phyloP scores from a whole-genome alignment of 2,329 filamentous ascomycete genomes.

The Malbranchea cinnamomea region DNA sequence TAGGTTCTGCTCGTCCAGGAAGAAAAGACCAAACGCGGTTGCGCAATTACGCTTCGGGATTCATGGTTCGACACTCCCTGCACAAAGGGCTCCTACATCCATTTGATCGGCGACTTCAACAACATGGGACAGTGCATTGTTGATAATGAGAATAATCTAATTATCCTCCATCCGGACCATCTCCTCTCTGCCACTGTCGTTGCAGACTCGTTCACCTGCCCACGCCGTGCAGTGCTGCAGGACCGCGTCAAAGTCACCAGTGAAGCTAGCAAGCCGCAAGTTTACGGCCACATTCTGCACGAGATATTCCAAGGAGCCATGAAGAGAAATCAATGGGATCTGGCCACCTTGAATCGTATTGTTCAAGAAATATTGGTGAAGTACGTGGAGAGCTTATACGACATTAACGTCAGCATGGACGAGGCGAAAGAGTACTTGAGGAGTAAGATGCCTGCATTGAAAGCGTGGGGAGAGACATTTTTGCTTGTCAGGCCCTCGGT shows the following conservation, averaged over 20 bases:
- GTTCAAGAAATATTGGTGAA: slow-evolving; percentile 56
- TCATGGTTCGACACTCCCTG: slow-evolving; percentile 77
- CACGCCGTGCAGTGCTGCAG: slow-evolving; percentile 79
- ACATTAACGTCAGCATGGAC: slow-evolving; percentile 59
- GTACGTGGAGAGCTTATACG: slow-evolving; percentile 80
- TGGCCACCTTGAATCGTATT: slow-evolving; percentile 47
- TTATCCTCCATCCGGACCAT: slow-evolving; percentile 90
- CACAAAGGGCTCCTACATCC: slow-evolving; percentile 60
- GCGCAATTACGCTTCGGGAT: slow-evolving; percentile 61
- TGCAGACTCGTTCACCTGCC: slow-evolving; percentile 89
- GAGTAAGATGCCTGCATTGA: slow-evolving; percentile 69
- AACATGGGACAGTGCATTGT: slow-evolving; percentile 58
- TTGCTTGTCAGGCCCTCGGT: slow-evolving; percentile 56
- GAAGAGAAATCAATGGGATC: slow-evolving; percentile 67
- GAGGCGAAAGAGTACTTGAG: slow-evolving; percentile 66
- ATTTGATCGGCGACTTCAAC: slow-evolving; percentile 70
- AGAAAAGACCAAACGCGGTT: slow-evolving; percentile 52
- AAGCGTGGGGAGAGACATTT: slow-evolving; percentile 71
- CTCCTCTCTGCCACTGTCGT: slow-evolving; percentile 89
- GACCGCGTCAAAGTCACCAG: slow-evolving; percentile 87
- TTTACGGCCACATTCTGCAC: slow-evolving; percentile 88
- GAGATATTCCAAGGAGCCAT: slow-evolving; percentile 90
- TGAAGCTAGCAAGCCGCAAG: slow-evolving; percentile 61
- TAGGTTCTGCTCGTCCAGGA: slow-evolving; percentile 71
- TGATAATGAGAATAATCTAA: slow-evolving; percentile 70